Evolutionary conservation across 371 early-diverging fungal species (phyloP), one percentile per base, ranked within the genome.

Genomic region (Apophysomyces trapeziformis): DNA sequence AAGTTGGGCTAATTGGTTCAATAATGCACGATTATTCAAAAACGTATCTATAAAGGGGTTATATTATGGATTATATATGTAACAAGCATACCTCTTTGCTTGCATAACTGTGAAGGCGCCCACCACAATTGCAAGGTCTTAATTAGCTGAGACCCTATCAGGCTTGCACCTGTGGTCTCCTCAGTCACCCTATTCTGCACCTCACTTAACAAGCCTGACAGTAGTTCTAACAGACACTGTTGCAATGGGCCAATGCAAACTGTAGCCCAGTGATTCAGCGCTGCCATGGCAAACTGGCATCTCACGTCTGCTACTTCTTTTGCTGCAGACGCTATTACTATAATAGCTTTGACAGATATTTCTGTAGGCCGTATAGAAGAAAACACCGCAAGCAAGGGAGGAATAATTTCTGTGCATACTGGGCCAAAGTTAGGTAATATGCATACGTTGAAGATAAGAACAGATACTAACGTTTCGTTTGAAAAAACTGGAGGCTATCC

Each of bases 281-380:
- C 54, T 9, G 54, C 54, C 21, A 21, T 4, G 21, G 11, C 32
- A 11, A 50, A 50, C 2, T 50, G 54, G 35, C 54, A 50, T 18
- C 9, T 50, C 54, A 50, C 54, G 21, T 50, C 54, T 18, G 21
- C 5, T 7, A 9, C 21, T 21, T 50, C 21, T 21, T 50, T 50
- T 21, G 16, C 54, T 7, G 21, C 11, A 8, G 73, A 67, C 12
- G 68, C 39, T 11, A 72, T 63, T 8, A 60, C 64, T 4, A 74
- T 4, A 1, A 70, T 59, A 1, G 69, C 54, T 44, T 65, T 38
- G 5, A 78, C 18, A 32, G 75, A 58, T 16, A 45, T 38, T 16
- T 66, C 50, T 35, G 78, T 68, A 12, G 78, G 78, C 4, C 58
- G 44, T 0, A 63, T 39, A 1, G 72, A 63, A 14, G 75, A 46